A percentile compares a stretch with the other conserved stretches of the same genome.
Evolutionary conservation across 139 green algal genomes (phyloP).

Genomic region (Picochlorum sp.): DNA sequence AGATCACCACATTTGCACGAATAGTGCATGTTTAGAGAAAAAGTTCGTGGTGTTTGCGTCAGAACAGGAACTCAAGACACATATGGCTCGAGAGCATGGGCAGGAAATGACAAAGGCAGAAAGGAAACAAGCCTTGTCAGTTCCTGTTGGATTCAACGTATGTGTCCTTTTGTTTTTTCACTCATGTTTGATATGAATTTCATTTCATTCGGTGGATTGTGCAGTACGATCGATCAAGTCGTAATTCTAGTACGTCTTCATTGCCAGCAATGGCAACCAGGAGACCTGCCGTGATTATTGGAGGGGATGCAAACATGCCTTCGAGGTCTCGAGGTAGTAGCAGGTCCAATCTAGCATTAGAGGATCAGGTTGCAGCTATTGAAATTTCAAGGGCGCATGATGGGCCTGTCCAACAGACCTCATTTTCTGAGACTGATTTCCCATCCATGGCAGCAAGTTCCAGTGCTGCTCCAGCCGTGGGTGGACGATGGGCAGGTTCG

Average conservation of each 20-base stretch:
- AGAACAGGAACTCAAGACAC: conserved; percentile 72
- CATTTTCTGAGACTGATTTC: conserved; percentile 9
- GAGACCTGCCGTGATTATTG: conserved; percentile 27
- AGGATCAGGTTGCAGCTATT: conserved; percentile 7
- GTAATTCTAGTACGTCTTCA: background rate
- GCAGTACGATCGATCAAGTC: background rate
- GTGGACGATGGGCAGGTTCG: background rate
- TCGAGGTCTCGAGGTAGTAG: background rate
- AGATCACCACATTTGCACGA: conserved; percentile 74
- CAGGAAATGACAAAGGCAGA: conserved; percentile 57
- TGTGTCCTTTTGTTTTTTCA: background rate
- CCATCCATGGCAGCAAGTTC: conserved; percentile 4
- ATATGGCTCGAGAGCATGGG: conserved; percentile 63
- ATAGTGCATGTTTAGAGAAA: conserved; percentile 72
- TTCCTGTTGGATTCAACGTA: conserved; percentile 57
- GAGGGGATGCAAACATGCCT: conserved; percentile 26
- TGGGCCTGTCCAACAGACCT: background rate
- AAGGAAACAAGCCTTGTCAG: conserved; percentile 50
- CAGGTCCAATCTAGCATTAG: background rate
- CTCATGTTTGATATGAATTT: conserved; percentile 7
- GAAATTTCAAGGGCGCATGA: background rate
- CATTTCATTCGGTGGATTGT: background rate
- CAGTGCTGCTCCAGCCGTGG: conserved; percentile 1
- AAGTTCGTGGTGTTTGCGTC: conserved; percentile 85
- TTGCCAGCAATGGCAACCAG: background rate